Evolutionary conservation across 306 rosid genomes (phyloP).

Genomic region (Glycine tomentella): DNA sequence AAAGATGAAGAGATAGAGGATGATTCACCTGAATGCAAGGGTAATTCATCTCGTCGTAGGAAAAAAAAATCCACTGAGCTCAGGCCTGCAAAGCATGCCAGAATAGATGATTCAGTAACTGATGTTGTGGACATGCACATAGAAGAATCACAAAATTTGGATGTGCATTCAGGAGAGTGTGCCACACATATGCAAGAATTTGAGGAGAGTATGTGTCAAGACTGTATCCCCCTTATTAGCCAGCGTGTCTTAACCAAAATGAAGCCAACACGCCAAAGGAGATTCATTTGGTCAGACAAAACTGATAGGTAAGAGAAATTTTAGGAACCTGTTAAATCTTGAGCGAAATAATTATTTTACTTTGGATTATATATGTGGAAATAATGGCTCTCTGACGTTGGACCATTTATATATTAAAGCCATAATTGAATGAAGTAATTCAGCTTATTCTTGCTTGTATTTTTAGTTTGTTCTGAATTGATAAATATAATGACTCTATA

Average conservation of each 20-base stretch:
- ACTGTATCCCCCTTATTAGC: constrained; percentile 53
- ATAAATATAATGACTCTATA: neutral
- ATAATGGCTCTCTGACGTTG: constrained; percentile 38
- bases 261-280: constrained; percentile 74
- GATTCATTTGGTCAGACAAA: constrained; percentile 87
- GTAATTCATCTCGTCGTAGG: constrained; percentile 52
- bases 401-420: constrained; percentile 34
- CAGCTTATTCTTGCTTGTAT: constrained; percentile 28
- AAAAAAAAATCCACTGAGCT: constrained; percentile 50
- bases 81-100: constrained; percentile 60
- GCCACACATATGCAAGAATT: constrained; percentile 50
- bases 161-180: constrained; percentile 52
- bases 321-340: constrained; percentile 30
- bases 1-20: constrained; percentile 52
- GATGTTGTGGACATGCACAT: constrained; percentile 48
- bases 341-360: constrained; percentile 26
- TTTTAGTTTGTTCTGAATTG: constrained; percentile 25
- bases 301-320: constrained; percentile 76
- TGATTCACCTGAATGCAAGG: neutral
- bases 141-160: constrained; percentile 54
- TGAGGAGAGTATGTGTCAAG: constrained; percentile 56
- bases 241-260: constrained; percentile 55
- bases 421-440: constrained; percentile 31
- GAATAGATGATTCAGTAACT: constrained; percentile 54
- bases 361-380: constrained; percentile 12